phyloP scores from a whole-genome alignment of 169 alveolate species.

The Eimeria sp. region DNA sequence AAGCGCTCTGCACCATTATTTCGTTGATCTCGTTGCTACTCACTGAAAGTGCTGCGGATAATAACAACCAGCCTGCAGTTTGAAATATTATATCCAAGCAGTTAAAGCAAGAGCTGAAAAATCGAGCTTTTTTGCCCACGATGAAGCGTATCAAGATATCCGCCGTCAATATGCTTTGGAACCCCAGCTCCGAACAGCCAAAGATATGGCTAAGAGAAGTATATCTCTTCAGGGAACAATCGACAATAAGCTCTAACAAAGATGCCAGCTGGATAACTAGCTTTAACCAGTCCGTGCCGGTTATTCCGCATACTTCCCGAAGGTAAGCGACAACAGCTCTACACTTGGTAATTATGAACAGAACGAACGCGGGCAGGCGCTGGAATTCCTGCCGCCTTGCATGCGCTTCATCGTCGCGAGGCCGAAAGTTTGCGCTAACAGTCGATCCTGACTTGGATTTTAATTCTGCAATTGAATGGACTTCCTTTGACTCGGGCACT shows the following conservation, averaged over 20 bases:
- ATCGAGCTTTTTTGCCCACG: not conserved
- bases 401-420: not conserved
- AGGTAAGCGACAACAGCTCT: slow-evolving; percentile 3
- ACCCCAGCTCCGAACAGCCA: slow-evolving; percentile 35
- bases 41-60: not conserved
- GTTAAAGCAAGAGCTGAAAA: slow-evolving; percentile 28
- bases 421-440: not conserved
- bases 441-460: slow-evolving; percentile 4
- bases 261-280: slow-evolving; percentile 28
- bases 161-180: slow-evolving; percentile 22
- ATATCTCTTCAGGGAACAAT: slow-evolving; percentile 40
- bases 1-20: slow-evolving; percentile 1
- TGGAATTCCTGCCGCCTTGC: not conserved
- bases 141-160: slow-evolving; percentile 28
- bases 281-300: slow-evolving; percentile 38
- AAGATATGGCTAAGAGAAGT: not conserved
- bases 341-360: not conserved
- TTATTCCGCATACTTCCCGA: slow-evolving; percentile 46
- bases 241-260: slow-evolving; percentile 45
- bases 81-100: slow-evolving; percentile 41
- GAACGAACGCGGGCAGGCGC: slow-evolving; percentile 6
- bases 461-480: slow-evolving; percentile 14
- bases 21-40: slow-evolving; percentile 12
- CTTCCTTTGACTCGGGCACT: not conserved
- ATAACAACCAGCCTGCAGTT: slow-evolving; percentile 3